Percentiles rank a stretch among this genome's conserved stretches.
Conservation (phyloP, 805 yeast species). For the Saccharomycopsis malanga region DNA sequence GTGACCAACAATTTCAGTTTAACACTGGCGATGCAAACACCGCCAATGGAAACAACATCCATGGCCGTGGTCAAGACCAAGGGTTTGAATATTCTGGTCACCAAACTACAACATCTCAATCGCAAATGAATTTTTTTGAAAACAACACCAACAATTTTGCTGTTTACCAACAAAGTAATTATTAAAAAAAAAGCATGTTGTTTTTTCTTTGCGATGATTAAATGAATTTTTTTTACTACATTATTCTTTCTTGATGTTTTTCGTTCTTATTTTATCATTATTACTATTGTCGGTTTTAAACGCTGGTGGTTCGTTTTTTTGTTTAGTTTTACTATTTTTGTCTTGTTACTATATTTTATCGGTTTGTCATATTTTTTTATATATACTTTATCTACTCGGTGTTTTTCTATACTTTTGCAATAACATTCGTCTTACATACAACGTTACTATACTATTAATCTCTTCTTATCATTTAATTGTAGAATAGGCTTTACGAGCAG, state of each 20-base stretch:
- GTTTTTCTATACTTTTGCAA: not conserved
- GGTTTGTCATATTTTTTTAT: not conserved
- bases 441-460: too few species aligned
- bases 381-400: not conserved
- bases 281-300: too few species aligned
- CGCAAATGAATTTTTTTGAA: slow-evolving; percentile 1
- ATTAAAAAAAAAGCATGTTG: not conserved
- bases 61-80: not conserved
- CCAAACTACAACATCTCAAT: not conserved
- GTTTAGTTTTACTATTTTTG: not conserved
- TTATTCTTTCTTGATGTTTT: not conserved
- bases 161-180: not conserved
- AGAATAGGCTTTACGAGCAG: too few species aligned
- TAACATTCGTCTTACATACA: too few species aligned
- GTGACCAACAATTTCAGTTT: not conserved
- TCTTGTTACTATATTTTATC: not conserved
- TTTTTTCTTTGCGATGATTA: not conserved
- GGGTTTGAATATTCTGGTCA: not conserved
- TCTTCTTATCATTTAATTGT: too few species aligned
- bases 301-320: not conserved
- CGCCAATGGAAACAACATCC: not conserved
- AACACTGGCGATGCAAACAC: too few species aligned
- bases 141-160: slow-evolving; percentile 7
- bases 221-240: not conserved
- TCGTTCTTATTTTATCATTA: too few species aligned